Base-by-base conservation (phyloP, 805 yeast genomes). In the Zygosaccharomyces gambellarensis region DNA sequence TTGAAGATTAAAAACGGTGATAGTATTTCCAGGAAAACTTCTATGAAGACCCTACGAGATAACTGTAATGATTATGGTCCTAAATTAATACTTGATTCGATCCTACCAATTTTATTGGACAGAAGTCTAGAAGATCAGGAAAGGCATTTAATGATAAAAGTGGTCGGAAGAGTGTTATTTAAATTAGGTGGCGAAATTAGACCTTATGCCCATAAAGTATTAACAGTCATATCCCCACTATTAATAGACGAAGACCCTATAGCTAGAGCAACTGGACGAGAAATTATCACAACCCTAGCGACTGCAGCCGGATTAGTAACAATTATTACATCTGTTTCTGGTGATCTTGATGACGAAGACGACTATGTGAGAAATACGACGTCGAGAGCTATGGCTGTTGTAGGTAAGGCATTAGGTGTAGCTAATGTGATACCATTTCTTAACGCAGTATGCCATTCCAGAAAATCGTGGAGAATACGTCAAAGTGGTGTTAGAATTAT, bases 291-390 rank as follows among this genome's bases (percentile, higher is more conserved):
- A 0, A 83, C 79, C 51, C 69, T 92, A 19, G 72, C 96, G 3
- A 85, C 81, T 53, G 87, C 94, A 1, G 90, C 87, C 2, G 98
- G 98, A 0, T 68, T 90, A 30, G 78, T 90, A 0, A 82, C 81
- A 29, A 83, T 90, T 80, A 80, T 94, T n/a, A 74, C 88, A 1
- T 78, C 83, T 0, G 70, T 92, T 63, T 73, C 96, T 47, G 88
- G 94, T 0, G 95, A 89, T 64, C 77, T 94, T 39, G 95, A 86
- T 56, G 82, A 85, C 58, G 76, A 76, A 8, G 97, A 90, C 60
- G 97, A 90, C 57, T 83, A 81, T 57, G 82, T 86, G 7, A 72
- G 97, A 46, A 84, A 85, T 57, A 73, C 82, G 0, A 83, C 95
- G 0, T 79, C 97, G 0, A 72, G 92, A 48, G 80, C 90, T 0